A percentile compares a stretch with the other conserved stretches of the same genome.
Evolutionary conservation across 1,284 basidiomycete genomes (phyloP).

Genomic region (Salmacisia buchloeana): DNA sequence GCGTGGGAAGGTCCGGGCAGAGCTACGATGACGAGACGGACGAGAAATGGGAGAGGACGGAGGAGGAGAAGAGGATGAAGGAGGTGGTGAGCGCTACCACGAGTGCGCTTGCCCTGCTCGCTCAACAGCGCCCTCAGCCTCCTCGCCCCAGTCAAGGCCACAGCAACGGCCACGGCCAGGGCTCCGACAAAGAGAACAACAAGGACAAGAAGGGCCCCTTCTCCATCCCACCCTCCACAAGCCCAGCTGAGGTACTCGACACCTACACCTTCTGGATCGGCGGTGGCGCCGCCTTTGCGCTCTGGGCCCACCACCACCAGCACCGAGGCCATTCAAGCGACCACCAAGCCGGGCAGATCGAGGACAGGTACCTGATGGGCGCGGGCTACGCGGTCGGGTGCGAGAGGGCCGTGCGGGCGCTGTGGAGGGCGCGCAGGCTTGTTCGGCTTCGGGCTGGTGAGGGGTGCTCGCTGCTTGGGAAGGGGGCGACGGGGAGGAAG

Average conservation of each 20-base stretch:
- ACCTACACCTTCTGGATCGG: background rate
- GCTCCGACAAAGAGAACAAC: background rate
- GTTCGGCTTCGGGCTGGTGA: background rate
- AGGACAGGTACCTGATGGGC: background rate
- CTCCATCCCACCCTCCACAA: background rate
- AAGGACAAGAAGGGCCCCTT: too few relatives aligned
- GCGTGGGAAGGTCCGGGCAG: too few relatives aligned
- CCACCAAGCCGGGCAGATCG: background rate
- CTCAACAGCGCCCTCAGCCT: background rate
- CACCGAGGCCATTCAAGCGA: background rate
- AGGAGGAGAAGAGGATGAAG: too few relatives aligned
- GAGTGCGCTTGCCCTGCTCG: background rate
- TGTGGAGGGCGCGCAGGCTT: conserved; percentile 34
- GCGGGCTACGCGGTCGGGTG: too few relatives aligned
- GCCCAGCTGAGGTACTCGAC: background rate
- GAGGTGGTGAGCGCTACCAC: background rate
- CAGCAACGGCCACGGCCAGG: background rate
- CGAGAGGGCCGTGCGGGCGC: background rate
- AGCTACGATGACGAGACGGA: background rate
- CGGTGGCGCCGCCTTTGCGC: background rate
- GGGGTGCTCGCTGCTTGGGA: too few relatives aligned
- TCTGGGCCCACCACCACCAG: too few relatives aligned
- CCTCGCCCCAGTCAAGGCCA: background rate
- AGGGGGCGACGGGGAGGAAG: conserved; percentile 35
- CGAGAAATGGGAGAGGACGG: background rate